Conservation (phyloP, 257 asterid genomes). For the Pogostemon cablin region DNA sequence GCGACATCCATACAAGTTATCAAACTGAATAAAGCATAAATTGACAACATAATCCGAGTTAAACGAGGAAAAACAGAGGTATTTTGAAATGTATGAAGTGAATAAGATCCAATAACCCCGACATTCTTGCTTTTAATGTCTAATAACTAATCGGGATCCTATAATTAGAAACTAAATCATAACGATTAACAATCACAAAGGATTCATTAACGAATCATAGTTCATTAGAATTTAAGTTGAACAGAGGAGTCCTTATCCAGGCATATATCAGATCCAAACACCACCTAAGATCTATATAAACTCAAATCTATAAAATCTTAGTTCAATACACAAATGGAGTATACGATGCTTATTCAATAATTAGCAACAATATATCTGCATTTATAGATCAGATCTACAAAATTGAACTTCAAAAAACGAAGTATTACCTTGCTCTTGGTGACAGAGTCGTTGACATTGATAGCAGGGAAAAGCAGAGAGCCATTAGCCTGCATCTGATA, state of each 20-base stretch:
- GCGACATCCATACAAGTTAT: conserved; percentile 42
- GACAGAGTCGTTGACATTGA: conserved; percentile 40
- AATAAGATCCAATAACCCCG: background rate
- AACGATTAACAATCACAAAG: background rate
- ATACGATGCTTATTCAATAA: background rate
- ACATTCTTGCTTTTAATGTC: background rate
- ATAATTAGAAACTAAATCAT: background rate
- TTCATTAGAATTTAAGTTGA: background rate
- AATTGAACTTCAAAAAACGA: background rate
- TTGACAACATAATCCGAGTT: background rate
- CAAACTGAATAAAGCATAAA: conserved; percentile 28
- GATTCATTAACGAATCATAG: background rate
- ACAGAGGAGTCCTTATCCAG: background rate
- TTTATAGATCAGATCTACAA: background rate
- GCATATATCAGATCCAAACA: background rate
- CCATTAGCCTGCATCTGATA: conserved; percentile 39
- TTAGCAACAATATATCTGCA: background rate
- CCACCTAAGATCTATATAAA: background rate
- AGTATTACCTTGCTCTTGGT: conserved; percentile 42
- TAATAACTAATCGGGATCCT: background rate
- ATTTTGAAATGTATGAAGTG: background rate
- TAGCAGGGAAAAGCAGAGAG: conserved; percentile 42
- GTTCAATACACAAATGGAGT: background rate
- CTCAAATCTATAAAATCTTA: background rate
- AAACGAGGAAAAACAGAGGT: background rate